Percentiles rank a stretch among this genome's conserved stretches.
These are phyloP conservation scores for Pythium aquatile DNA, from an alignment of 352 stramenopile species.

Conservation along the genomic window DNA sequence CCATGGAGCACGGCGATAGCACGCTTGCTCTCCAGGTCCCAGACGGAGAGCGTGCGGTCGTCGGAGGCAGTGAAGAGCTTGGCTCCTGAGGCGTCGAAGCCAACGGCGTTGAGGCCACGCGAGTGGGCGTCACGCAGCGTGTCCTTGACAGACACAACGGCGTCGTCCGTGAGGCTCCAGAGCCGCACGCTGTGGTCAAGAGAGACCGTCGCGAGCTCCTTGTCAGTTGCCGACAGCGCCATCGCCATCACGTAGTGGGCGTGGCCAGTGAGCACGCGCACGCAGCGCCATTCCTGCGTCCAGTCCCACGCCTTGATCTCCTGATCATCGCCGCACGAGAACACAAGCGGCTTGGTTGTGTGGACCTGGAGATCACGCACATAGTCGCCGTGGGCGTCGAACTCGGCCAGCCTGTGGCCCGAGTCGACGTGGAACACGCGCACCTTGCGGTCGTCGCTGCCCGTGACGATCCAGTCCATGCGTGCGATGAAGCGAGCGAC, in stretches of 20 bases:
- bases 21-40: slow-evolving; percentile 93
- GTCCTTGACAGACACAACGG: neutral
- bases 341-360: slow-evolving; percentile 85
- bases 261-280: slow-evolving; percentile 51
- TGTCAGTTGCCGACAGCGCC: slow-evolving; percentile 92
- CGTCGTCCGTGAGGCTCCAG: slow-evolving; percentile 50
- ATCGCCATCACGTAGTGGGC: slow-evolving; percentile 95
- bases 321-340: slow-evolving; percentile 91
- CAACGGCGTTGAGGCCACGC: slow-evolving; percentile 92
- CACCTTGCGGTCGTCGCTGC: slow-evolving; percentile 87
- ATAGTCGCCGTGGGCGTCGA: slow-evolving; percentile 95
- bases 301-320: slow-evolving; percentile 95
- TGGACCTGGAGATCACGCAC: slow-evolving; percentile 90
- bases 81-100: slow-evolving; percentile 86
- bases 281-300: slow-evolving; percentile 29
- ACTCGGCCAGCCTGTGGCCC: slow-evolving; percentile 83
- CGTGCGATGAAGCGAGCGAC: slow-evolving; percentile 67
- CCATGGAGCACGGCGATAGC: slow-evolving; percentile 89
- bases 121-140: slow-evolving; percentile 64
- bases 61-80: slow-evolving; percentile 91
- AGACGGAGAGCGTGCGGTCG: slow-evolving; percentile 92
- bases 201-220: slow-evolving; percentile 90
- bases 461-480: slow-evolving; percentile 88
- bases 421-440: slow-evolving; percentile 95
- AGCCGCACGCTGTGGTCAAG: slow-evolving; percentile 92